These are phyloP conservation scores for Lachancea cidri DNA, from an alignment of 805 yeast species.

Conservation along the genomic window DNA sequence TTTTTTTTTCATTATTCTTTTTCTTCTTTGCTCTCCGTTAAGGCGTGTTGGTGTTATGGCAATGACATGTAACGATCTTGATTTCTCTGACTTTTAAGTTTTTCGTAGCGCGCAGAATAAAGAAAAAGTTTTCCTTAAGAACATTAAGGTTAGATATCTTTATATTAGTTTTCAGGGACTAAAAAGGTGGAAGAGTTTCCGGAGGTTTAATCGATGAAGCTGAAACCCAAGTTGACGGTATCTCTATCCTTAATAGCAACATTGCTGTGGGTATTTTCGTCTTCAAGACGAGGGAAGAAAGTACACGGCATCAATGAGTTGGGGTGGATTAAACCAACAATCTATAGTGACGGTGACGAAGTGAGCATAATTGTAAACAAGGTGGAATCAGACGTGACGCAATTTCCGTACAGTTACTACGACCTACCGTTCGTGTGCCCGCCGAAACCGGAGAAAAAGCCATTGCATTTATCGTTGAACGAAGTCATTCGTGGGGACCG, in stretches of 20 bases:
- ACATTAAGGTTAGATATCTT: too few species aligned
- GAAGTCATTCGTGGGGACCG: conserved; percentile 80
- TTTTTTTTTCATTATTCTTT: too few species aligned
- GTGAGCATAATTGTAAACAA: conserved; percentile 72
- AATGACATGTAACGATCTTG: too few species aligned
- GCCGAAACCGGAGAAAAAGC: conserved; percentile 46
- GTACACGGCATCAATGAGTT: neutral
- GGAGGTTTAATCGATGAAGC: neutral
- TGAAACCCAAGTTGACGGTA: neutral
- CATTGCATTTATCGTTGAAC: conserved; percentile 64
- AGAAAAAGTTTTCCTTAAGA: neutral
- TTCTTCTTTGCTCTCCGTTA: too few species aligned
- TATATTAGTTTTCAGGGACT: neutral
- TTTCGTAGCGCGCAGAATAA: neutral
- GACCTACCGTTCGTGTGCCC: conserved; percentile 81
- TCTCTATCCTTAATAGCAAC: neutral
- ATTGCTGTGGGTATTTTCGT: neutral
- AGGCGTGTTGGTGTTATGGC: too few species aligned
- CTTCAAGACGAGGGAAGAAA: neutral
- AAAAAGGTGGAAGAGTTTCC: neutral
- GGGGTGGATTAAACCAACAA: conserved; percentile 30
- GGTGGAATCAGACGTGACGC: conserved; percentile 66
- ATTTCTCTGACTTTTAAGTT: neutral
- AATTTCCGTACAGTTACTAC: conserved; percentile 70
- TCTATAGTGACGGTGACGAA: conserved; percentile 46